Evolutionary conservation across 805 yeast species (phyloP).

Genomic region (Ogataea philodendri): DNA sequence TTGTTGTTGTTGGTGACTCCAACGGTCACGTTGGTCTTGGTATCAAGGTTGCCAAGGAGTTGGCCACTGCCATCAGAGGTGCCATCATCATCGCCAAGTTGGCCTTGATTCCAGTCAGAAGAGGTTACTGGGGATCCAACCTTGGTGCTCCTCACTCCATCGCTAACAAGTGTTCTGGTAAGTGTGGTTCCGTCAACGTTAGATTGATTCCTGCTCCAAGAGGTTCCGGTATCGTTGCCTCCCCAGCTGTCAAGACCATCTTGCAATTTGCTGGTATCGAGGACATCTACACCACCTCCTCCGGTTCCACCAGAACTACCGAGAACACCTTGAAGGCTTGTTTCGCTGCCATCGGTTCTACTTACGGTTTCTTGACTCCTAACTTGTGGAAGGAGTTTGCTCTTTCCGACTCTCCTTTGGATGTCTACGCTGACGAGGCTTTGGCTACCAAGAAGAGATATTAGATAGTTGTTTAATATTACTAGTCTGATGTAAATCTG

Average conservation of each 20-base stretch:
- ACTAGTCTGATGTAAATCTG: neutral
- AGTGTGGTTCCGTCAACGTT: conserved; percentile 99
- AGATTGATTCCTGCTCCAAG: conserved; percentile 99
- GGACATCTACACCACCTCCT: conserved; percentile 98
- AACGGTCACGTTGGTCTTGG: conserved; percentile 99
- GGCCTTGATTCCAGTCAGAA: conserved; percentile 98
- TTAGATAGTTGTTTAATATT: conserved; percentile 38
- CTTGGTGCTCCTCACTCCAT: conserved; percentile 99
- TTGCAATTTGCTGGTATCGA: conserved; percentile 99
- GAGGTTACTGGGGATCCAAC: conserved; percentile 99
- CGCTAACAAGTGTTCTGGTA: conserved; percentile 97
- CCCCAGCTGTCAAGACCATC: conserved; percentile 99
- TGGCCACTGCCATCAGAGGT: conserved; percentile 99
- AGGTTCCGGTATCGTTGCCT: conserved; percentile 99
- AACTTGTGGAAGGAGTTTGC: conserved; percentile 93
- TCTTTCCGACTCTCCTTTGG: conserved; percentile 90
- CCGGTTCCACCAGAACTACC: conserved; percentile 98
- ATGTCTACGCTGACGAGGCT: conserved; percentile 86
- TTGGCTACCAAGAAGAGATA: conserved; percentile 71
- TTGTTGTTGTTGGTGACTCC: conserved; percentile 98
- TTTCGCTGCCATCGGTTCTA: conserved; percentile 98
- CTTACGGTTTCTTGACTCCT: conserved; percentile 99
- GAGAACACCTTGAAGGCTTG: conserved; percentile 99
- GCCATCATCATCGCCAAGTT: conserved; percentile 99
- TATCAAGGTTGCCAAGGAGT: conserved; percentile 99